A percentile compares a stretch with the other conserved stretches of the same genome.
phyloP scores from a whole-genome alignment of 2,329 filamentous ascomycete species.

The Graphilbum fragrans region DNA sequence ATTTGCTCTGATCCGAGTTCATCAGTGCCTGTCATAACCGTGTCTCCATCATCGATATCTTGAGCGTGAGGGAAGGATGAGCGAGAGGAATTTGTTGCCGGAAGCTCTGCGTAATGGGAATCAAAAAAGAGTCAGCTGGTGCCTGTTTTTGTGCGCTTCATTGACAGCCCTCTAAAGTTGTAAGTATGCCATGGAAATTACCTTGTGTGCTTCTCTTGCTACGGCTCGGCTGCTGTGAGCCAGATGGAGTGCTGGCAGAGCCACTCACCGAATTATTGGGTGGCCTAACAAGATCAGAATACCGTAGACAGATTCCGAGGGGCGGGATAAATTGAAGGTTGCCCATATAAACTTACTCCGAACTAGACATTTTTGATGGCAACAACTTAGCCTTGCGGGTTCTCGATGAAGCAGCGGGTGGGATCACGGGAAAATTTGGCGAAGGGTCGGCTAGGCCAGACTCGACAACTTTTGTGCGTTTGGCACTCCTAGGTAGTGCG shows the following conservation, averaged over 20 bases:
- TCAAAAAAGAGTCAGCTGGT: too few species aligned
- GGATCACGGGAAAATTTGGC: constrained; percentile 16
- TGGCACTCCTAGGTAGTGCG: constrained; percentile 47
- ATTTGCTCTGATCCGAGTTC: constrained; percentile 28
- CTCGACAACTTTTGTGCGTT: constrained; percentile 56
- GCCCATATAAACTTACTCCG: constrained; percentile 43
- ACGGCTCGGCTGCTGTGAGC: constrained; percentile 59
- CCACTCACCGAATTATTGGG: constrained; percentile 50
- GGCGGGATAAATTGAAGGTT: background rate
- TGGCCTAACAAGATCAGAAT: constrained; percentile 8
- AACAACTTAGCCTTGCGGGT: constrained; percentile 48
- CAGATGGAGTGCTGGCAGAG: constrained; percentile 44
- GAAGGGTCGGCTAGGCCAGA: constrained; percentile 31
- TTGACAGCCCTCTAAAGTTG: too few species aligned
- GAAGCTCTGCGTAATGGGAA: too few species aligned
- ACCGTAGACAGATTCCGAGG: background rate
- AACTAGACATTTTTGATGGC: constrained; percentile 57
- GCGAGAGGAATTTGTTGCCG: background rate
- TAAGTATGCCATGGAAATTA: background rate
- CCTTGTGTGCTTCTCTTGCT: constrained; percentile 51
- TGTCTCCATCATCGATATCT: constrained; percentile 30
- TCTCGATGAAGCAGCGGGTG: constrained; percentile 27
- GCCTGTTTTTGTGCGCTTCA: too few species aligned
- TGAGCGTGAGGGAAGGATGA: background rate
- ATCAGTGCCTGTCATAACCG: constrained; percentile 58